Base-by-base conservation (phyloP, 2,329 filamentous ascomycete species). In the Juglanconis oblonga region DNA sequence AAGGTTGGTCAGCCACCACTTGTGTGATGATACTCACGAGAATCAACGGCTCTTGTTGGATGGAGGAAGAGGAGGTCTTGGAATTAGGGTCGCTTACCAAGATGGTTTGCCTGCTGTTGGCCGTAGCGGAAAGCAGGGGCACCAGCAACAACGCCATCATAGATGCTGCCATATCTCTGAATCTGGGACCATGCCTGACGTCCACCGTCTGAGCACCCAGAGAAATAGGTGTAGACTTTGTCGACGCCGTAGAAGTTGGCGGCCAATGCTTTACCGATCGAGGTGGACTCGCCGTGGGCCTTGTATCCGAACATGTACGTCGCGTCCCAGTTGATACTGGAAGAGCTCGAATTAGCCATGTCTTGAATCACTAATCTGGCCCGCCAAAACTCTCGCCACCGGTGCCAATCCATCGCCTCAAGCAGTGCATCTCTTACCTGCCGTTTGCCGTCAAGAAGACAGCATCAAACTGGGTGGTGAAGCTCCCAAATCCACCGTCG, bases 201-300 rank as follows among this genome's bases (percentile, higher is more conserved):
- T 3, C 82, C 82, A 33, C 82, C 82, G 0, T 81, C 83, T 1
- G 79, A 82, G 66, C 82, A 85, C 14, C 81, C 81, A 17, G 74
- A 72, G 65, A 76, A 83, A 66, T 83, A 83, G 9, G 75, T 78
- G 68, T 57, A 52, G 38, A 42, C 38, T 14, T 42, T 42, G 38
- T 42, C 38, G 4, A 42, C 38, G 10, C n/a, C n/a, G 38, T 42
- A 42, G 2, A 42, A 14, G 10, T 42, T 42, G 5, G 38, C 38
- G 38, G 38, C n/a, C 10, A 13, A 42, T 9, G 38, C 68, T 65
- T 80, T 80, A 24, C 77, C 79, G 9, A 81, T 67, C 8, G 69
- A 64, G 6, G 69, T 72, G 24, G 75, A 64, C 63, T 76, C 74
- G 53, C 71, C 67, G 47, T 71, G 68, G 3, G 72, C 74, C 57